A percentile compares a stretch with the other conserved stretches of the same genome.
phyloP scores from a whole-genome alignment of 352 stramenopile genomes.

The Sclerospora graminicola region DNA sequence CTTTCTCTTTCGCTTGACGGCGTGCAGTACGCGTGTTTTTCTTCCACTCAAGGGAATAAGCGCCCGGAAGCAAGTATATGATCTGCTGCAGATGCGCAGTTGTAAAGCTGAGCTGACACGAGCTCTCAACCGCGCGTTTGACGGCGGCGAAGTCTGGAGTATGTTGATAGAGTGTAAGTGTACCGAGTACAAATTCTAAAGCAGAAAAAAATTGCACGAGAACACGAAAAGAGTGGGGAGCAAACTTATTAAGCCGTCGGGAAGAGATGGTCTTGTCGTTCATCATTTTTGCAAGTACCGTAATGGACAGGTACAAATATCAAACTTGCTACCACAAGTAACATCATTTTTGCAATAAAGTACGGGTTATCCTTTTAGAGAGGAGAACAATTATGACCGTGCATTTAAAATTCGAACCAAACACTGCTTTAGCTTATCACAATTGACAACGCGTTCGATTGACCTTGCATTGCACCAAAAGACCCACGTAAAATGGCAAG shows the following conservation, averaged over 20 bases:
- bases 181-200: constrained; percentile 59
- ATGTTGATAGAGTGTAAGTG: constrained; percentile 62
- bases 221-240: constrained; percentile 29
- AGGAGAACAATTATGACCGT: too few species aligned
- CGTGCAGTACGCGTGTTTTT: constrained; percentile 19
- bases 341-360: too few species aligned
- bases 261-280: background rate
- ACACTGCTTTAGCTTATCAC: too few species aligned
- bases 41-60: constrained; percentile 42
- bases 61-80: constrained; percentile 34
- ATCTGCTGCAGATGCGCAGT: constrained; percentile 48
- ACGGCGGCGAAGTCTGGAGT: constrained; percentile 49
- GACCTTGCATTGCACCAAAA: too few species aligned
- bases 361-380: too few species aligned
- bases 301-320: too few species aligned
- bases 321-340: too few species aligned
- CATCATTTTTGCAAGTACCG: background rate
- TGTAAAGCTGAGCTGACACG: constrained; percentile 45
- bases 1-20: constrained; percentile 12
- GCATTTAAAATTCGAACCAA: too few species aligned
- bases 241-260: constrained; percentile 24
- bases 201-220: constrained; percentile 54
- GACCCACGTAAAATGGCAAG: too few species aligned
- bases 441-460: too few species aligned
- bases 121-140: constrained; percentile 60